These are phyloP conservation scores for Dicorynia guianensis DNA, from an alignment of 306 rosid species.

Conservation along the genomic window DNA sequence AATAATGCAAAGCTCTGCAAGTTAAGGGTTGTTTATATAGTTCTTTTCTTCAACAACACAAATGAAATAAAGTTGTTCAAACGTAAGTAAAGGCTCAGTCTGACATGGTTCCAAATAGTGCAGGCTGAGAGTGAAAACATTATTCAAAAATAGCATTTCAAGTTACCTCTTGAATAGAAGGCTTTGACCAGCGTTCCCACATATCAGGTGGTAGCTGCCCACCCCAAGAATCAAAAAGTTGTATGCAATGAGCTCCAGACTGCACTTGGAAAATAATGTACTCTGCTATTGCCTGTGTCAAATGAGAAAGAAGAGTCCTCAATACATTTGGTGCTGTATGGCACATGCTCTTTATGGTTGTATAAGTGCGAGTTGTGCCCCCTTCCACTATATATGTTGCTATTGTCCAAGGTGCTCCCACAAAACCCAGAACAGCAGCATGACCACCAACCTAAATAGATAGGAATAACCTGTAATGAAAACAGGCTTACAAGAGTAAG, in stretches of 20 bases:
- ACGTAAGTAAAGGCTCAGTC: conserved; percentile 13
- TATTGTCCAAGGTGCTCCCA: conserved; percentile 99
- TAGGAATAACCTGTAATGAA: conserved; percentile 13
- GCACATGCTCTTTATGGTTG: conserved; percentile 94
- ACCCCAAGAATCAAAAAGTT: conserved; percentile 98
- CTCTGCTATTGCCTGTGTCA: conserved; percentile 84
- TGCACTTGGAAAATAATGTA: conserved; percentile 87
- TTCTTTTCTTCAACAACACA: conserved; percentile 28
- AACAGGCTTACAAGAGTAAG: not conserved
- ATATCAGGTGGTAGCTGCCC: conserved; percentile 91
- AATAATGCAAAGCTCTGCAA: not conserved
- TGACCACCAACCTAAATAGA: conserved; percentile 73
- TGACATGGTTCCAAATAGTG: conserved; percentile 29
- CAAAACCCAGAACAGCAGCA: conserved; percentile 97
- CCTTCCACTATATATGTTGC: conserved; percentile 99
- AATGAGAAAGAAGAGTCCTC: conserved; percentile 86
- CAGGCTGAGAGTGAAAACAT: conserved; percentile 1
- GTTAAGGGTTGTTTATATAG: not conserved
- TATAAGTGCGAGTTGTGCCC: conserved; percentile 87
- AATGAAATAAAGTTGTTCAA: conserved; percentile 16
- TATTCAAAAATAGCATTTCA: conserved; percentile 13
- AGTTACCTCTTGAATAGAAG: conserved; percentile 85
- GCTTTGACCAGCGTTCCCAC: conserved; percentile 99
- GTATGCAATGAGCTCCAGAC: conserved; percentile 97
- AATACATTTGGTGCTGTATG: conserved; percentile 89